These are phyloP conservation scores for Fusarium miscanthi DNA, from an alignment of 2,329 filamentous ascomycete genomes.

Conservation along the genomic window DNA sequence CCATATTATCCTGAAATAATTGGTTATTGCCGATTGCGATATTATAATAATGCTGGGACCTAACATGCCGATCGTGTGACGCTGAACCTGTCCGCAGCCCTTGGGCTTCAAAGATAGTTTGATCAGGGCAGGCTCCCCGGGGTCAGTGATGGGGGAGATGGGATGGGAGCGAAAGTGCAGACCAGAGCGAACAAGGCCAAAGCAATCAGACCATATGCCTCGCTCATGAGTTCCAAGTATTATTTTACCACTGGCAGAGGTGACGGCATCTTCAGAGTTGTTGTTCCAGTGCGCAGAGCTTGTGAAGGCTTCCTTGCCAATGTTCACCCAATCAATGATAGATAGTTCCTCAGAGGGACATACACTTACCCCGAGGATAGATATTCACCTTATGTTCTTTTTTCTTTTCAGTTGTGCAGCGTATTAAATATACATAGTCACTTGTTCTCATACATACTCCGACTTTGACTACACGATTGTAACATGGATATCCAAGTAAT, in stretches of 20 bases:
- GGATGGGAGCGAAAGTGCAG: not conserved
- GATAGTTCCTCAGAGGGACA: too few species aligned
- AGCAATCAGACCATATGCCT: too few species aligned
- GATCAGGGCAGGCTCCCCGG: accelerated
- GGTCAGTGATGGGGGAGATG: too few species aligned
- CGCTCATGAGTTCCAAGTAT: not conserved
- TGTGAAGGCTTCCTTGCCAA: too few species aligned
- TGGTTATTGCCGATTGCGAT: accelerated
- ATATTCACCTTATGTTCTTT: not conserved
- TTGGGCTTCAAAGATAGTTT: too few species aligned
- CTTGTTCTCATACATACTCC: not conserved
- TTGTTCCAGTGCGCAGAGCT: not conserved
- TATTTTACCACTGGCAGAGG: accelerated
- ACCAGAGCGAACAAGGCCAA: too few species aligned
- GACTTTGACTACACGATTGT: accelerated
- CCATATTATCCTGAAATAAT: accelerated
- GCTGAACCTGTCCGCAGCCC: too few species aligned
- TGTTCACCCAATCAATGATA: not conserved
- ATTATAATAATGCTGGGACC: too few species aligned
- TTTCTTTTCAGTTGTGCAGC: not conserved
- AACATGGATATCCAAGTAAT: accelerated
- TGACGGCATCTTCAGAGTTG: not conserved
- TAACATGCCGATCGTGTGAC: not conserved
- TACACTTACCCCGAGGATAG: not conserved
- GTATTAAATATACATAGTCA: accelerated